A percentile compares a stretch with the other conserved stretches of the same genome.
These are phyloP conservation scores for Botrytis byssoidea DNA, from an alignment of 2,329 filamentous ascomycete genomes.

Conservation along the genomic window DNA sequence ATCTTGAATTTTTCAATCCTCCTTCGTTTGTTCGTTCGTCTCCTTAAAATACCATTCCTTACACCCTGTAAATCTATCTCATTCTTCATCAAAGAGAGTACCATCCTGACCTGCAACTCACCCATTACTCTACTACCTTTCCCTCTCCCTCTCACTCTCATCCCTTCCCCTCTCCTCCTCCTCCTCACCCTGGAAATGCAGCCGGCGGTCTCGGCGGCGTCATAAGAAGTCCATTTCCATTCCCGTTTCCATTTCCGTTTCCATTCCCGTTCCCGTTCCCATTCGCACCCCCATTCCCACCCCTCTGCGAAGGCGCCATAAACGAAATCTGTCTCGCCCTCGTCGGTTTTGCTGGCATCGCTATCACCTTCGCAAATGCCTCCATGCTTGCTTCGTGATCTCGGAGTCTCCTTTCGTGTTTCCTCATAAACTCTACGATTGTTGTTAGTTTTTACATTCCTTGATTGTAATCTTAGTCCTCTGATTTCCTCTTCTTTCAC, in stretches of 20 bases:
- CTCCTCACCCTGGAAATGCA: background rate
- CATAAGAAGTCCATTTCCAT: background rate
- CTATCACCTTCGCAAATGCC: conserved; percentile 38
- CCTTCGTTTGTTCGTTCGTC: background rate
- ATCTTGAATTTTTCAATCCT: background rate
- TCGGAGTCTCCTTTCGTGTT: conserved; percentile 29
- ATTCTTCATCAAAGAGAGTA: background rate
- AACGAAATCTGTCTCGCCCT: conserved; percentile 33
- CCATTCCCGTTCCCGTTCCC: background rate
- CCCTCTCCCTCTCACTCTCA: background rate
- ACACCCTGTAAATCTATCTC: background rate
- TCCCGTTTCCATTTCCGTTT: background rate
- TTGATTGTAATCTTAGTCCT: no score
- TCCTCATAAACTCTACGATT: conserved; percentile 25
- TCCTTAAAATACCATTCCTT: background rate
- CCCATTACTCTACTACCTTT: background rate
- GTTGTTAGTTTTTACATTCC: background rate
- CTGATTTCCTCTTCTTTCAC: no score
- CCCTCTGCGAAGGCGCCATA: conserved; percentile 23
- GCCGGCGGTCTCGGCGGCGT: background rate
- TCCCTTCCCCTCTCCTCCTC: background rate
- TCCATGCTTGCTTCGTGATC: conserved; percentile 37
- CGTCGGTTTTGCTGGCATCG: conserved; percentile 35
- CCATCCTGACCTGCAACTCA: background rate
- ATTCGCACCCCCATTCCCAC: background rate